Base-by-base conservation (phyloP, 1,139 yeast species). In the Geotrichum klebahnii region DNA sequence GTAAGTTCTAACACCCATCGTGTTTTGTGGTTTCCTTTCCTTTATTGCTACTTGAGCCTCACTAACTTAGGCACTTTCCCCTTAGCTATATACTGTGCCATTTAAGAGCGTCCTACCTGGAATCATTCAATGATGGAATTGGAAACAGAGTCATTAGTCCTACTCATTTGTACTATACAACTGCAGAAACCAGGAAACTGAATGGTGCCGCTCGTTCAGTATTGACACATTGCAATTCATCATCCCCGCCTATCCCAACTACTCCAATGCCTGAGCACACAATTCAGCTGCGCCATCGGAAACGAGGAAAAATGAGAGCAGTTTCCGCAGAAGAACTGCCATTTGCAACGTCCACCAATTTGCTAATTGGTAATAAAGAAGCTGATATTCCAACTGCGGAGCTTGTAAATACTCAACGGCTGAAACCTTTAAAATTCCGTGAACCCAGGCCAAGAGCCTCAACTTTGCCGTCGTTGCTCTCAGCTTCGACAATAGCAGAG, bases 21-120 rank as follows among this genome's bases (percentile, higher is more conserved):
- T 35, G 35, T 20, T 23, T 26, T 40, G n/a, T 36, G 31, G 24
- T 14, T 23, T 1, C 12, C 31, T n/a, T 39, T 24, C 44, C 43
- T 14, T 19, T 26, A 10, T 20, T 5, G 14, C 5, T 22, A 8
- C n/a, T n/a, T n/a, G n/a, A n/a, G n/a, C n/a, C n/a, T n/a, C n/a
- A n/a, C n/a, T n/a, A n/a, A n/a, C n/a, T n/a, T n/a, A n/a, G n/a
- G n/a, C n/a, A n/a, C n/a, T n/a, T n/a, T n/a, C n/a, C n/a, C n/a
- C n/a, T n/a, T 23, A 60, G 63, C 54, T 65, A 63, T 50, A 64
- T 68, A 23, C 59, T 67, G 12, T 58, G 60, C 42, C 65, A 64
- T 41, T 58, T 68, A 22, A 54, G 71, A 40, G 64, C 66, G 6
- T 59, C 65, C 34, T 67, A 67, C 52, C 58, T 66, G 28, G 62